Conservation (phyloP, 192 early-diverging fungal species). For the Linnemannia exigua region DNA sequence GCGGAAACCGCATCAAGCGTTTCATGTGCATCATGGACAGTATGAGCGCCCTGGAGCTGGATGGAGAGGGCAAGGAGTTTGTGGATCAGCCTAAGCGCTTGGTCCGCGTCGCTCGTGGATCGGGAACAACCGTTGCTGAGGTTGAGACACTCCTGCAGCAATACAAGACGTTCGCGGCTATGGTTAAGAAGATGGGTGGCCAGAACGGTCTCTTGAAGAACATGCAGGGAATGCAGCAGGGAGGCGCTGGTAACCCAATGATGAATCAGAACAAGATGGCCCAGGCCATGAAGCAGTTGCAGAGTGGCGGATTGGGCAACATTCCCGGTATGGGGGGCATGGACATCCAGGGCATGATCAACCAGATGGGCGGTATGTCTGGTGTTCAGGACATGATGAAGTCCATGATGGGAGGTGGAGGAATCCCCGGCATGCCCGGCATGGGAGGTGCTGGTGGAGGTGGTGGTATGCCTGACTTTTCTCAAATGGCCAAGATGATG, state of each 20-base stretch:
- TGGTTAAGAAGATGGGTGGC: constrained; percentile 96
- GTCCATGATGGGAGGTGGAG: constrained; percentile 37
- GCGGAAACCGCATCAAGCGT: constrained; percentile 70
- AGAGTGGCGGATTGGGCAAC: constrained; percentile 58
- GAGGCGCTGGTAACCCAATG: constrained; percentile 36
- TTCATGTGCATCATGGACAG: constrained; percentile 96
- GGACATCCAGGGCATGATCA: constrained; percentile 77
- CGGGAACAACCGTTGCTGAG: constrained; percentile 85
- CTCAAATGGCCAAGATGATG: constrained; percentile 84
- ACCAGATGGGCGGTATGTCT: constrained; percentile 74
- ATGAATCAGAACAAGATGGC: constrained; percentile 42
- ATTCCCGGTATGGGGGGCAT: constrained; percentile 70
- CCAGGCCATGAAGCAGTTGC: constrained; percentile 51
- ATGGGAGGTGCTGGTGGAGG: constrained; percentile 33
- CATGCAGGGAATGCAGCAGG: constrained; percentile 62
- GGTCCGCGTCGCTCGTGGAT: constrained; percentile 85
- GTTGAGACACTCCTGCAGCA: constrained; percentile 88
- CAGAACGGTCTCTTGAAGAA: constrained; percentile 84
- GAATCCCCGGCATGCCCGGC: constrained; percentile 32
- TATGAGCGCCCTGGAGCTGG: constrained; percentile 93
- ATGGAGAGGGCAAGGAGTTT: constrained; percentile 91
- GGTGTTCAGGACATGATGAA: constrained; percentile 86
- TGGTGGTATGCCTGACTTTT: constrained; percentile 73
- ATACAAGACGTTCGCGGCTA: constrained; percentile 83
- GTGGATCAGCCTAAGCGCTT: constrained; percentile 77